Conservation (phyloP, 257 asterid species). For the Echium plantagineum region DNA sequence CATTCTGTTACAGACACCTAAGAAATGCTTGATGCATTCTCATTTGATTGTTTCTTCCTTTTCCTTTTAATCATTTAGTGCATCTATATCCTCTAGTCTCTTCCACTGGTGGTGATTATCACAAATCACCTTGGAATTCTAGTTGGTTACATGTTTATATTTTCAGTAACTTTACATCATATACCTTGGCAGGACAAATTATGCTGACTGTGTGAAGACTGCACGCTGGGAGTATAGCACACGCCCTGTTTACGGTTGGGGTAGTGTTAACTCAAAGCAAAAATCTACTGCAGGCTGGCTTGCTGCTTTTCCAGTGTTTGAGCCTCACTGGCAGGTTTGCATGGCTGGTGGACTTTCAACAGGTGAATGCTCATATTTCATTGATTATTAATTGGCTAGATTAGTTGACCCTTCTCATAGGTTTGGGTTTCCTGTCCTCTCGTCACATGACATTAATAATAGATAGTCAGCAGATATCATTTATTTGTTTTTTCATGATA, state of each 20-base stretch:
- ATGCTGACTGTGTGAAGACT: conserved; percentile 66
- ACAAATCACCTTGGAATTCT: not conserved
- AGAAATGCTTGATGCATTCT: not conserved
- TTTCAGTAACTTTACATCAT: conserved; percentile 23
- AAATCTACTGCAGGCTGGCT: conserved; percentile 99
- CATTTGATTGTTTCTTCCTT: not conserved
- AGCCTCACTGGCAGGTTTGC: conserved; percentile 99
- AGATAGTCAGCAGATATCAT: not conserved
- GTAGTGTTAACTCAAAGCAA: conserved; percentile 69
- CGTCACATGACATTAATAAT: not conserved
- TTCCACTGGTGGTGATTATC: not conserved
- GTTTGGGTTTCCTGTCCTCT: not conserved
- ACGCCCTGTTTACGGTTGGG: conserved; percentile 92
- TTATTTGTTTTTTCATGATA: not conserved
- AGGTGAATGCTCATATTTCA: conserved; percentile 29
- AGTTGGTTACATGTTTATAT: conserved; percentile 3
- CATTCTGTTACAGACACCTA: not conserved
- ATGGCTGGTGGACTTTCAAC: conserved; percentile 98
- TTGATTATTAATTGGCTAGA: not conserved
- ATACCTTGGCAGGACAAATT: conserved; percentile 65
- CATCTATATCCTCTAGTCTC: not conserved
- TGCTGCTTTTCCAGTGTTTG: conserved; percentile 97
- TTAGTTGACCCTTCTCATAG: not conserved
- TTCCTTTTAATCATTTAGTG: not conserved
- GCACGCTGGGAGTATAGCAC: conserved; percentile 94